Conservation (phyloP, 225 moss, liverwort and hornwort species). For the Sphagnum tenellum region DNA sequence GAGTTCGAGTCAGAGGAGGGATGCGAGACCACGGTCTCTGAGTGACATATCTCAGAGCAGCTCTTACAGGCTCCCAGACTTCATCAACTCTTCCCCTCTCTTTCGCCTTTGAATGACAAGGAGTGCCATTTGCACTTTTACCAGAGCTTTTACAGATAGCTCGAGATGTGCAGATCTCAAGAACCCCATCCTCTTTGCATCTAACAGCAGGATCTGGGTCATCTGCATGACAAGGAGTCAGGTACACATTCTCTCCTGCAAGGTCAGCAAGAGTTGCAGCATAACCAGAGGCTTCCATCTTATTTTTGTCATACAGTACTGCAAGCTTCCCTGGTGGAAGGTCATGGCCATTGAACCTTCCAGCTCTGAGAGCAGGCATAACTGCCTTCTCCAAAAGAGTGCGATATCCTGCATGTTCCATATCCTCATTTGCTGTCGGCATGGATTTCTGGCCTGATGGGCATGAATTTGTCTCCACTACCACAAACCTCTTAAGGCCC, state of each 20-base stretch:
- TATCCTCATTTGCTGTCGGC: constrained; percentile 27
- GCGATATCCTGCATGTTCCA: constrained; percentile 28
- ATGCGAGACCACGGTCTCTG: constrained; percentile 33
- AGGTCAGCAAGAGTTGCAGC: constrained; percentile 36
- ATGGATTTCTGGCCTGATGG: constrained; percentile 38
- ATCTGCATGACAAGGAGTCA: constrained; percentile 33
- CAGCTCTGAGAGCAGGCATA: constrained; percentile 24
- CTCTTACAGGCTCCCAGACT: constrained; percentile 27
- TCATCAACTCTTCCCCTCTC: neutral
- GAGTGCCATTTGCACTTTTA: neutral
- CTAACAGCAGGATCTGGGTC: constrained; percentile 16
- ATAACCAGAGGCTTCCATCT: constrained; percentile 43
- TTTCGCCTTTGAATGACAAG: neutral
- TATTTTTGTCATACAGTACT: constrained; percentile 34
- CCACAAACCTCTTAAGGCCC: constrained; percentile 31
- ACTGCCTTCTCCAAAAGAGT: constrained; percentile 24
- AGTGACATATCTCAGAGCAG: constrained; percentile 30
- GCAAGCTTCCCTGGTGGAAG: constrained; percentile 28
- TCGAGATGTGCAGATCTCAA: constrained; percentile 23
- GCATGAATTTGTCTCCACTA: constrained; percentile 37
- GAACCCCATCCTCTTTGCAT: constrained; percentile 32
- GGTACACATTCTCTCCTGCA: constrained; percentile 19
- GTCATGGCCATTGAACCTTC: constrained; percentile 22
- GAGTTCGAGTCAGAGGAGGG: constrained; percentile 29
- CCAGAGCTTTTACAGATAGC: constrained; percentile 7